phyloP scores from a whole-genome alignment of 2,329 filamentous ascomycete species.

The Curvularia sp. region DNA sequence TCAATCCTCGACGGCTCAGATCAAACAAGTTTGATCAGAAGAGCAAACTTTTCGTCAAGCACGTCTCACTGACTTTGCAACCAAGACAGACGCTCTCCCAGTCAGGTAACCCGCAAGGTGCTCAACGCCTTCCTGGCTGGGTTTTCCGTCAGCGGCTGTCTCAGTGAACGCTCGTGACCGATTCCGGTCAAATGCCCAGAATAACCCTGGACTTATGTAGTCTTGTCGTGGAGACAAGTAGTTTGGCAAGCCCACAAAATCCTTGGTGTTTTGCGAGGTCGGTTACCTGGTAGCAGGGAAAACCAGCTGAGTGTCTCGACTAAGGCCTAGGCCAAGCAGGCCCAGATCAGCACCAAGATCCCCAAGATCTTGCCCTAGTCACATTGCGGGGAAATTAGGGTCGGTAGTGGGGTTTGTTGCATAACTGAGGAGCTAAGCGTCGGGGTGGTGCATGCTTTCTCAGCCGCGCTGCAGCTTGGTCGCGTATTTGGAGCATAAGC shows the following conservation, averaged over 20 bases:
- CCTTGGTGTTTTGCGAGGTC: conserved; percentile 25
- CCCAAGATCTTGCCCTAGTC: conserved; percentile 20
- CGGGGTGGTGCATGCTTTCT: conserved; percentile 16
- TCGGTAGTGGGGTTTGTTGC: conserved; percentile 12
- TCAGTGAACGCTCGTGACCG: conserved; percentile 16
- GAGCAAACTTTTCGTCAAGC: not conserved
- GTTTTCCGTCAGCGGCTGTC: not conserved
- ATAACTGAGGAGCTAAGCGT: conserved; percentile 14
- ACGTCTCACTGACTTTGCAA: not conserved
- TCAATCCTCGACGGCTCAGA: not conserved
- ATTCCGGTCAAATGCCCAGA: conserved; percentile 22
- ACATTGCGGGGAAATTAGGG: conserved; percentile 19
- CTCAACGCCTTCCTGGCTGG: conserved; percentile 15
- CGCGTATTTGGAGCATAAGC: conserved; percentile 8
- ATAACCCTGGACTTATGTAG: conserved; percentile 16
- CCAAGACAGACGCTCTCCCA: not conserved
- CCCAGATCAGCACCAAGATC: conserved; percentile 25
- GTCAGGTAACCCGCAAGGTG: conserved; percentile 16
- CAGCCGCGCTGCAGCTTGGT: conserved; percentile 9
- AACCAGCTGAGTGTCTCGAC: conserved; percentile 17
- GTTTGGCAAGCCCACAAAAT: conserved; percentile 36
- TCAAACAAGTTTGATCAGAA: not conserved
- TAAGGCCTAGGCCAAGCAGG: conserved; percentile 31
- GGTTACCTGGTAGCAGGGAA: conserved; percentile 16
- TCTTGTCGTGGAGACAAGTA: conserved; percentile 28